Evolutionary conservation across 495 filamentous ascomycete species (phyloP), one percentile per base, ranked within the genome.

Genomic region (Hypomontagnella submonticulosa): DNA sequence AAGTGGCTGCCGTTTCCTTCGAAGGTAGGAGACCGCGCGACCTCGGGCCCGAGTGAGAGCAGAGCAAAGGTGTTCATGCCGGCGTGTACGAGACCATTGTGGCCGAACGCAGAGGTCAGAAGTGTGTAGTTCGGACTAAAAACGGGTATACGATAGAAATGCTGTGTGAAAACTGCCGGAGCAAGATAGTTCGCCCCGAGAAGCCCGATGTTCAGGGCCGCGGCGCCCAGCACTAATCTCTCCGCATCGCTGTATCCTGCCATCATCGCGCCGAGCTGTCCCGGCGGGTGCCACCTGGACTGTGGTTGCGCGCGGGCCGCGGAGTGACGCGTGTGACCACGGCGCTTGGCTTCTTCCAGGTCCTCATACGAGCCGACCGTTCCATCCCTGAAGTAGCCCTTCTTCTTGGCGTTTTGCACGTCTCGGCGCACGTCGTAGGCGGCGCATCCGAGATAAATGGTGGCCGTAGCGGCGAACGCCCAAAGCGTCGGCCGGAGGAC

Each of bases 371-470:
- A 46, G 15, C 18, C 23, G 30, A 40, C 10, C 7, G 1, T 44
- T 8, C 38, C 57, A 12, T 16, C 23, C 47, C 12, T 33, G 19
- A 37, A 48, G n/a, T 23, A 11, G 2, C 57, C 52, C 10, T 4
- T 47, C 41, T 30, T 47, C 47, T 51, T 61, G 36, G 51, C 61
- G 32, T 57, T 38, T 18, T 11, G 53, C 12, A 59, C 64, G 50
- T 73, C 69, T 19, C 48, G 66, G 10, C 51, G 52, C n/a, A 75
- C 73, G 20, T 75, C 69, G 15, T 67, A 69, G 16, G 71, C 56
- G 19, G 73, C 73, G 47, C 66, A 70, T 19, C 66, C 66, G 23
- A 75, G 4, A 32, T 71, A 73, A 46, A 76, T 73, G 59, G 61
- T 48, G 32, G 67, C 23, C n/a, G 59, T 57, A 8, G 62, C 56